Evolutionary conservation across 1,139 yeast species (phyloP), one percentile per base, ranked within the genome.

Genomic region (Trichomonascaceae sp.): DNA sequence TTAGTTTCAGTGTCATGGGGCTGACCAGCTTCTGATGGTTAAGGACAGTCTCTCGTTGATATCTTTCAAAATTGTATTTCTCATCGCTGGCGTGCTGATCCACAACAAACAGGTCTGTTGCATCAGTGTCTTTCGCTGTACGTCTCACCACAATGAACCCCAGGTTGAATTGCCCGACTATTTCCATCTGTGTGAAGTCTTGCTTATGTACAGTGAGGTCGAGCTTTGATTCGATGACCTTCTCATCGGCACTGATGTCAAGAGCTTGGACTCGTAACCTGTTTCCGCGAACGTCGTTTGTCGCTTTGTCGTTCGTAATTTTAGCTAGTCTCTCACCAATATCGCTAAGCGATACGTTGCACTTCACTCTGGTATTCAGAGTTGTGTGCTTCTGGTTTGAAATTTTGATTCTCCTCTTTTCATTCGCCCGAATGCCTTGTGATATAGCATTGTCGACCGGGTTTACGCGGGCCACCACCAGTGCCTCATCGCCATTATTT

Each of bases 11-110:
- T 2, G 49, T 47, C 25, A 70, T 64, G 0, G 95, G 93, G 0
- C 62, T 58, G 5, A 89, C 81, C 33, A 89, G 60, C 1, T 74
- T 74, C 54, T 89, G 98, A 29, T 68, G 65, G 32, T 71, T 67
- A 43, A 82, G 71, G 0, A 59, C 56, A 0, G 80, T 73, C 8
- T 64, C 65, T 17, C 56, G 51, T 40, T 71, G 74, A 14, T 84
- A 59, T 34, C 62, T 64, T 52, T 92, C 98, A 60, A 82, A 89
- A 54, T 89, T 89, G 57, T 50, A 82, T 48, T 85, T 89, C 51
- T 89, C 99, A 57, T 89, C 98, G 43, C 94, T 81, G 1, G 98
- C 98, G 59, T 89, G 99, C 56, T 89, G 99, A 53, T 89, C 99
- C 32, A 89, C 69, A 29, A 89, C 87, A 47, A 89, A 85, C 28